Evolutionary conservation across 257 asterid species (phyloP), one percentile per base, ranked within the genome.

Genomic region (Solanum sejunctum): DNA sequence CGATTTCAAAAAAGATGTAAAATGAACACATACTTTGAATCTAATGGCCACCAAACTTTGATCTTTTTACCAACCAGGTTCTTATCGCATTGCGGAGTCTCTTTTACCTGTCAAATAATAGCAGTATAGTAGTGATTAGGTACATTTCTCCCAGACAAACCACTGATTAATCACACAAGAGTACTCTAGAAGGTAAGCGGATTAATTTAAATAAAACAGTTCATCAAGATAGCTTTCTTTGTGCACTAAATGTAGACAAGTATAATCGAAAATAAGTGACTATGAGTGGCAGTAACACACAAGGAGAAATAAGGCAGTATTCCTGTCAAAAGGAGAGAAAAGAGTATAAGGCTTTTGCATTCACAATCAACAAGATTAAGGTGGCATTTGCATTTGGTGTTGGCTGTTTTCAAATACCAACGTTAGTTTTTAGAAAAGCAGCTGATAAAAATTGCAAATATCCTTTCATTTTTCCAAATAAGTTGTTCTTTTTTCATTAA

Each of bases 31-130:
- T 91, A 97, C 99, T 1, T 12, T 26, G 60, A 79, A 92, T 97
- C 99, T 26, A 86, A 41, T 1, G 99, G 99, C 99, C 99, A 97
- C 94, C 93, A 97, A 81, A 97, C 98, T 89, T 88, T 94, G 84
- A 97, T 92, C 89, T 86, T 94, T 71, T 92, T 86, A 87, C 98
- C 98, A 87, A 95, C 93, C 89, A 95, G 87, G 85, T 87, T 88
- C 89, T 92, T 85, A 52, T 89, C 97, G 17, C 83, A 86, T 86
- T 88, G 90, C 49, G 18, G 28, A 55, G 81, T 63, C 84, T 69
- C 95, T 54, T 93, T 89, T 67, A 88, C 94, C 99, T 97, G 90
- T 85, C 71, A 85, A 78, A 49, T 26, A 52, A 28, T 15, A 78
- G 28, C 11, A 52, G 66, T 18, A 26, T 32, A 10, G 28, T 6